phyloP scores from a whole-genome alignment of 1,139 yeast genomes.

The Yamadazyma songkhlaensis region DNA sequence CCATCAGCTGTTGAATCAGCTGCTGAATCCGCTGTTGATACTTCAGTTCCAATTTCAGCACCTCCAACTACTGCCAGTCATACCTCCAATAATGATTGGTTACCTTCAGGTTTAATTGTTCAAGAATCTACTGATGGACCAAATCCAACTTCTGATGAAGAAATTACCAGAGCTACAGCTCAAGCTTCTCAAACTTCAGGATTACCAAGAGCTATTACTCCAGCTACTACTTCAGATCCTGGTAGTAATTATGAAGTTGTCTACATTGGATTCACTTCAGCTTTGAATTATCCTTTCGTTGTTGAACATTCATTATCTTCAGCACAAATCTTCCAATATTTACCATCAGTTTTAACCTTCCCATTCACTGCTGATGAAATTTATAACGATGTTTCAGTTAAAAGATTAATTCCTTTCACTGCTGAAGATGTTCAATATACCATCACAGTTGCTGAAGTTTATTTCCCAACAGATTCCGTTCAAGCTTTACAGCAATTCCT shows the following conservation, averaged over 20 bases:
- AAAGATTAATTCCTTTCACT: conserved; percentile 63
- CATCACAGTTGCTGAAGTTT: conserved; percentile 75
- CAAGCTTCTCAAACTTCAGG: conserved; percentile 45
- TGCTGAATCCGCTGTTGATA: neutral
- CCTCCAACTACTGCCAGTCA: conserved; percentile 4
- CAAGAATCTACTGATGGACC: conserved; percentile 20
- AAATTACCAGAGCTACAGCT: conserved; percentile 31
- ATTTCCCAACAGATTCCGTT: conserved; percentile 56
- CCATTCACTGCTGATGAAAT: conserved; percentile 43
- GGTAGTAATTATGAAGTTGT: conserved; percentile 52
- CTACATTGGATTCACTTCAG: conserved; percentile 67
- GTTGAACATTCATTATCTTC: conserved; percentile 64
- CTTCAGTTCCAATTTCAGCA: conserved; percentile 1
- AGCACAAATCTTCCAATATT: conserved; percentile 72
- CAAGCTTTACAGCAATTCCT: conserved; percentile 43
- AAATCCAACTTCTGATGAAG: conserved; percentile 23
- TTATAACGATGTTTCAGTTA: conserved; percentile 47
- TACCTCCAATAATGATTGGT: conserved; percentile 37
- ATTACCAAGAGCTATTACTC: conserved; percentile 68
- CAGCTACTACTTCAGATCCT: conserved; percentile 44
- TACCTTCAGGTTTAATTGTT: conserved; percentile 47
- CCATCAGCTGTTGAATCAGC: conserved; percentile 1
- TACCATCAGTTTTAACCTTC: conserved; percentile 53
- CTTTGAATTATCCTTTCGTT: conserved; percentile 70
- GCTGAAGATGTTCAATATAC: conserved; percentile 52